Percentiles rank a stretch among this genome's conserved stretches.
Conservation (phyloP, 2,329 filamentous ascomycete genomes). For the Aureobasidium uvarum region DNA sequence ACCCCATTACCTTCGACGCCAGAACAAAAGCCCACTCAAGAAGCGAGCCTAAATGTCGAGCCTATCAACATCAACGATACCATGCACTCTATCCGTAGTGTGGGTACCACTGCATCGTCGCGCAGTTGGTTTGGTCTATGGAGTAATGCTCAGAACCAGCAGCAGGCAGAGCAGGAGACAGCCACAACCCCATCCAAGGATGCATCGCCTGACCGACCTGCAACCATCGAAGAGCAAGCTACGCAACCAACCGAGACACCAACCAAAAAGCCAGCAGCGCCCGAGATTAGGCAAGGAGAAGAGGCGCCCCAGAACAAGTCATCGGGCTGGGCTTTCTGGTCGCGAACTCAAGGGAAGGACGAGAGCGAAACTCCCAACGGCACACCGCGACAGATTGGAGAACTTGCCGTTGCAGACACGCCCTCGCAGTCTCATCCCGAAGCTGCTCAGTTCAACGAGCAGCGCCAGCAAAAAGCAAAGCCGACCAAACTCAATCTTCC, state of each 20-base stretch:
- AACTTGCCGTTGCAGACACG: slow-evolving; percentile 52
- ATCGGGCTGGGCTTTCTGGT: slow-evolving; percentile 83
- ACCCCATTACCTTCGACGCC: slow-evolving; percentile 44
- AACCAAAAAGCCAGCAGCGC: slow-evolving; percentile 17
- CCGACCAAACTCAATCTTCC: slow-evolving; percentile 30
- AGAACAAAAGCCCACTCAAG: slow-evolving; percentile 27
- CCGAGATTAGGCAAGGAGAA: slow-evolving; percentile 12
- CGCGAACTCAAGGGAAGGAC: slow-evolving; percentile 52
- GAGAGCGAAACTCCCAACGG: slow-evolving; percentile 53
- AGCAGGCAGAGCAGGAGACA: slow-evolving; percentile 34
- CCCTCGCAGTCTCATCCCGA: slow-evolving; percentile 52
- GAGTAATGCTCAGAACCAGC: slow-evolving; percentile 49
- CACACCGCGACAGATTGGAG: slow-evolving; percentile 55
- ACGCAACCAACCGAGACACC: slow-evolving; percentile 23
- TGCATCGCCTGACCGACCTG: slow-evolving; percentile 27
- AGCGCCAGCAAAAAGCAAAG: slow-evolving; percentile 34
- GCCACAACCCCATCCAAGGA: slow-evolving; percentile 6
- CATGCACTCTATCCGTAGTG: background rate
- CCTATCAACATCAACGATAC: slow-evolving; percentile 22
- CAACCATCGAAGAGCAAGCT: slow-evolving; percentile 26
- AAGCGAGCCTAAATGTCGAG: background rate
- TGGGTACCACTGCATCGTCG: slow-evolving; percentile 27
- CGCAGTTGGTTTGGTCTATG: slow-evolving; percentile 52
- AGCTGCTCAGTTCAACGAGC: slow-evolving; percentile 53
- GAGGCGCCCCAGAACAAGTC: slow-evolving; percentile 38